A percentile compares a stretch with the other conserved stretches of the same genome.
These are phyloP conservation scores for Leonotis leonurus DNA, from an alignment of 257 asterid species.

Conservation along the genomic window DNA sequence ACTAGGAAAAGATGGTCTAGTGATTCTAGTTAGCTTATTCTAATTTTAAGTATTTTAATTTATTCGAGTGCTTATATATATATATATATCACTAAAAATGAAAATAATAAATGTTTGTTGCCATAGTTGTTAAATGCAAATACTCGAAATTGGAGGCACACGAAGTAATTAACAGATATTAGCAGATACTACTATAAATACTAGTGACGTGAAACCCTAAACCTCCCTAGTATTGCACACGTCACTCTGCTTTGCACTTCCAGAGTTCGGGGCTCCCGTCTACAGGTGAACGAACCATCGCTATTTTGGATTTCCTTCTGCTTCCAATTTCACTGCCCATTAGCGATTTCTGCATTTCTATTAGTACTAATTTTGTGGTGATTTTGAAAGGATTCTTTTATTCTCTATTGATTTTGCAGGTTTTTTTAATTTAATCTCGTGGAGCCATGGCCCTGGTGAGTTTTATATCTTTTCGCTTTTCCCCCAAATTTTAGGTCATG, in stretches of 20 bases:
- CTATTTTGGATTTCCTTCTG: background rate
- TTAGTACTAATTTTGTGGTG: background rate
- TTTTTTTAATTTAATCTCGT: conserved; percentile 8
- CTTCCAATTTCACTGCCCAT: too few species aligned
- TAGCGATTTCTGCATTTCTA: too few species aligned
- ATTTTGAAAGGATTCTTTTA: background rate
- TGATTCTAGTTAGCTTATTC: too few species aligned
- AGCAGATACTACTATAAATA: background rate
- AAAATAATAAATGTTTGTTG: too few species aligned
- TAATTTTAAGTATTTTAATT: too few species aligned
- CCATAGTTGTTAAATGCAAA: background rate
- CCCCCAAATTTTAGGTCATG: background rate
- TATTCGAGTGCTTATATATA: too few species aligned
- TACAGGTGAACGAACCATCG: conserved; percentile 9
- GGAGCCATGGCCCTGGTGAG: conserved; percentile 70
- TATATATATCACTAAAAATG: too few species aligned
- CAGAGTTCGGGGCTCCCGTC: conserved; percentile 11
- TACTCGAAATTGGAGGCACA: background rate
- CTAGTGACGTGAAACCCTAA: conserved; percentile 16
- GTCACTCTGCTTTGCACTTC: background rate
- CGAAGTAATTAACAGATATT: background rate
- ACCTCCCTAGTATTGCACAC: too few species aligned
- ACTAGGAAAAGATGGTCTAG: too few species aligned
- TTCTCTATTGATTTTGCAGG: conserved; percentile 13
- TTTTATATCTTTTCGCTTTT: background rate